phyloP scores from a whole-genome alignment of 495 filamentous ascomycete species.

The Cryomyces antarcticus region DNA sequence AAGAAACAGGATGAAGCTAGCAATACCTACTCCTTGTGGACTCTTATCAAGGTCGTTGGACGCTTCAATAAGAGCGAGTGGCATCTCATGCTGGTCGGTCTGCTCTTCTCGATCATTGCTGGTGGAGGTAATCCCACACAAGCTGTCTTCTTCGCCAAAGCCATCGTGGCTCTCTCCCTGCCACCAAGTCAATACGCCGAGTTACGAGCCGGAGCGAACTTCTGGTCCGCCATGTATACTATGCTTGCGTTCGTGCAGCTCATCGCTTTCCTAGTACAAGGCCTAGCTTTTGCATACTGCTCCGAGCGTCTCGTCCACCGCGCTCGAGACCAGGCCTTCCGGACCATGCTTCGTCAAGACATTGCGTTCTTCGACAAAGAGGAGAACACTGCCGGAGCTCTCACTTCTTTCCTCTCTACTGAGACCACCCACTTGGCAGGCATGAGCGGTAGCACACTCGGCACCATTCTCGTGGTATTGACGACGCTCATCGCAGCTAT shows the following conservation, averaged over 20 bases:
- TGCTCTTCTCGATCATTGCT: conserved; percentile 59
- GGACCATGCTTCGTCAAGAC: conserved; percentile 79
- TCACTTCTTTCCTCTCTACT: conserved; percentile 71
- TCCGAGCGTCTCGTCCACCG: conserved; percentile 69
- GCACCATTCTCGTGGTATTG: conserved; percentile 53
- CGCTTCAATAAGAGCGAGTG: conserved; percentile 65
- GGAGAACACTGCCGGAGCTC: conserved; percentile 63
- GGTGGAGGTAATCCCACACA: conserved; percentile 75
- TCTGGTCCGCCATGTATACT: conserved; percentile 88
- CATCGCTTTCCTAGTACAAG: conserved; percentile 45
- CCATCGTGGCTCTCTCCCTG: conserved; percentile 46
- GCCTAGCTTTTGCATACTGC: conserved; percentile 60
- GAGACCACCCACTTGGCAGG: conserved; percentile 72
- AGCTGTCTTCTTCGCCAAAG: conserved; percentile 78
- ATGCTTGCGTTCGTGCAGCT: conserved; percentile 73
- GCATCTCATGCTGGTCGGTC: conserved; percentile 50
- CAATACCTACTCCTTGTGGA: conserved; percentile 52
- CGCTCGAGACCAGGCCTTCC: conserved; percentile 60
- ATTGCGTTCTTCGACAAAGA: conserved; percentile 75
- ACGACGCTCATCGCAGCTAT: conserved; percentile 56
- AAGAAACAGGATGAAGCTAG: conserved; percentile 25
- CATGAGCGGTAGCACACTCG: conserved; percentile 61
- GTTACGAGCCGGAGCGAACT: conserved; percentile 50
- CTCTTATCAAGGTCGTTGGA: conserved; percentile 63
- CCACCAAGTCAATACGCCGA: conserved; percentile 24